These are phyloP conservation scores for Wickerhamomyces pijperi DNA, from an alignment of 805 yeast genomes.

Conservation along the genomic window DNA sequence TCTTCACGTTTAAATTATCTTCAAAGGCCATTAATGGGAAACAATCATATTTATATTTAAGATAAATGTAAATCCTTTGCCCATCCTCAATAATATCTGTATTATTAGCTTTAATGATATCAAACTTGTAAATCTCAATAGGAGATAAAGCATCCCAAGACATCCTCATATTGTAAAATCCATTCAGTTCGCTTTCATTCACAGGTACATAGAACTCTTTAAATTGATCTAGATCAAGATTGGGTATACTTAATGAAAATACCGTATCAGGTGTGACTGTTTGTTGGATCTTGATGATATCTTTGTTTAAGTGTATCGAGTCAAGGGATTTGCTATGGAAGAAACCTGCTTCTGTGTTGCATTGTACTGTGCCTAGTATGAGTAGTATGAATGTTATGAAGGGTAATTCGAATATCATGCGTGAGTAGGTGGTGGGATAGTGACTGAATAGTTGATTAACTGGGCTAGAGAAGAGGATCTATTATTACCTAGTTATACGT, in stretches of 20 bases:
- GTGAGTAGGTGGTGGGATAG: no score
- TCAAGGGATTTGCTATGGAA: background rate
- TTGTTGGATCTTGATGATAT: background rate
- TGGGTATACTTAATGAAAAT: background rate
- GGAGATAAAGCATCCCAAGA: conserved; percentile 7
- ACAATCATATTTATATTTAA: background rate
- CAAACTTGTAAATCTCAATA: background rate
- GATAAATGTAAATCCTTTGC: no score
- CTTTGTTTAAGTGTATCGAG: background rate
- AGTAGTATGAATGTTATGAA: background rate
- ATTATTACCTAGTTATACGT: no score
- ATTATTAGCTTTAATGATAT: background rate
- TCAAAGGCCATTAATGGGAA: background rate
- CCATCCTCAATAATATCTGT: no score
- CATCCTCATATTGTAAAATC: conserved; percentile 2
- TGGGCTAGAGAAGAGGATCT: no score
- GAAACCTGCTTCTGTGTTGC: background rate
- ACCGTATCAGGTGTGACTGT: background rate
- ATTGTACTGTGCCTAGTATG: background rate
- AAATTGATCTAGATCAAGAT: background rate
- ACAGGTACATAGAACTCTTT: background rate
- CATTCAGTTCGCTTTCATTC: background rate
- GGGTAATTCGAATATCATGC: no score
- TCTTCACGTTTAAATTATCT: background rate
- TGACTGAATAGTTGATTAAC: no score